Base-by-base conservation (phyloP, 2,329 filamentous ascomycete species). In the Claviceps cyperi region DNA sequence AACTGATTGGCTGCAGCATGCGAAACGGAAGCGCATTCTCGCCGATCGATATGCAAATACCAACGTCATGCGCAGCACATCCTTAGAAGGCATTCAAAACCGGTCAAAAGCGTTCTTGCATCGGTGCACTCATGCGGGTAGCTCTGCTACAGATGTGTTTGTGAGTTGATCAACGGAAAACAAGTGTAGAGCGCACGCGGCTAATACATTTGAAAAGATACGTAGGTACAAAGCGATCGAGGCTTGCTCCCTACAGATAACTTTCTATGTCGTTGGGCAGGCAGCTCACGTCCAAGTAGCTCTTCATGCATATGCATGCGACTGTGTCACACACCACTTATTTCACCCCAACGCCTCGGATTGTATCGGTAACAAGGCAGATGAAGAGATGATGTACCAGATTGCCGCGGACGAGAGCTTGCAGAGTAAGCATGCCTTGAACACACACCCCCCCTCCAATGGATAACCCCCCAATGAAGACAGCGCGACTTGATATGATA, bases 11-110 rank as follows among this genome's bases (percentile, higher is more conserved):
- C 7, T 14, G 9, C 47, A 83, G 76, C 82, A 86, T 58, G 77
- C 76, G 32, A 76, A 73, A 54, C 73, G 79, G 52, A 83, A 80
- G 59, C 72, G 80, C 28, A 67, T 81, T 46, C 69, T 85, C 43
- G 81, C 81, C 1, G 79, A 84, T 58, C 71, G 80, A 32, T 86
- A 86, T 60, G 77, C 81, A 32, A 85, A 84, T 63, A 78, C 75
- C 49, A 85, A 83, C 58, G 68, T 85, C 47, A 72, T 83, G 65
- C 74, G 74, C 32, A 61, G 72, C 4, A 66, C 67, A 2, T 74
- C 79, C 2, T 62, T 84, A 28, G 62, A 68, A 4, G 80, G 77
- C 2, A 79, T 86, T 46, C 65, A 73, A 49, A 71, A 78, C 54
- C 69, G 79, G 5, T 77, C 80, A 0, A 63, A 59, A 37, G 69